These are phyloP conservation scores for Pseudogymnoascus sp. DNA, from an alignment of 2,329 filamentous ascomycete genomes.

Conservation along the genomic window DNA sequence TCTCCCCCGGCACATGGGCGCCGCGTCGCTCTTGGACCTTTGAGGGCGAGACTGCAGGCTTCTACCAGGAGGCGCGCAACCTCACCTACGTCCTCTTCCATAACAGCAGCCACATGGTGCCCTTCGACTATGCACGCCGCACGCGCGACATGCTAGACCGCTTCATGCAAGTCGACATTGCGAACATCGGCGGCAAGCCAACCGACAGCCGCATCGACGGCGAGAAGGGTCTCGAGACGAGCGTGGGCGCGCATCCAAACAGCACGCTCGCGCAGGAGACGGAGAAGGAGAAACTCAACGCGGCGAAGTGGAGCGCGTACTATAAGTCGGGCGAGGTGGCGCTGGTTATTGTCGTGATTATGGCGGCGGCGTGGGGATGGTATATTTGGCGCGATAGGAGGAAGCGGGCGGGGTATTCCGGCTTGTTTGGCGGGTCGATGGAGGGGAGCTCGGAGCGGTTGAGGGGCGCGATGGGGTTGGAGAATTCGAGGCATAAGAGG, in stretches of 20 bases:
- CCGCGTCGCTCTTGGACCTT: constrained; percentile 93
- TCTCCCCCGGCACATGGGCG: constrained; percentile 78
- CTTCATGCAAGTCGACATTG: constrained; percentile 90
- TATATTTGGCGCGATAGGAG: constrained; percentile 58
- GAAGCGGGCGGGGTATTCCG: constrained; percentile 47
- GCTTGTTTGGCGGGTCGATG: constrained; percentile 26
- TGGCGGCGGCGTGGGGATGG: constrained; percentile 54
- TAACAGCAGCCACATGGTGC: constrained; percentile 97
- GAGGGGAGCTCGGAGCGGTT: constrained; percentile 21
- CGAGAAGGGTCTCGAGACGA: constrained; percentile 58
- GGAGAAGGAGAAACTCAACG: constrained; percentile 55
- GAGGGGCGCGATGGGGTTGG: constrained; percentile 33
- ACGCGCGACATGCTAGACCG: constrained; percentile 94
- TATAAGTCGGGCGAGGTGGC: constrained; percentile 64
- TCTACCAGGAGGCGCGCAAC: constrained; percentile 92
- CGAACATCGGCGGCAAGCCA: constrained; percentile 68
- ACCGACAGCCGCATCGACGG: constrained; percentile 63
- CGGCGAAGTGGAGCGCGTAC: constrained; percentile 64
- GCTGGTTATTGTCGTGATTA: constrained; percentile 58
- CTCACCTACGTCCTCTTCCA: constrained; percentile 93
- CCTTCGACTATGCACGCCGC: constrained; percentile 81
- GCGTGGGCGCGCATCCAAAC: constrained; percentile 61
- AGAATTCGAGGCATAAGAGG: constrained; percentile 41
- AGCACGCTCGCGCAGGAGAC: constrained; percentile 56
- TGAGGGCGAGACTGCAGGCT: constrained; percentile 77